These are phyloP conservation scores for Aurifilum marmelostoma DNA, from an alignment of 2,329 filamentous ascomycete species.

Conservation along the genomic window DNA sequence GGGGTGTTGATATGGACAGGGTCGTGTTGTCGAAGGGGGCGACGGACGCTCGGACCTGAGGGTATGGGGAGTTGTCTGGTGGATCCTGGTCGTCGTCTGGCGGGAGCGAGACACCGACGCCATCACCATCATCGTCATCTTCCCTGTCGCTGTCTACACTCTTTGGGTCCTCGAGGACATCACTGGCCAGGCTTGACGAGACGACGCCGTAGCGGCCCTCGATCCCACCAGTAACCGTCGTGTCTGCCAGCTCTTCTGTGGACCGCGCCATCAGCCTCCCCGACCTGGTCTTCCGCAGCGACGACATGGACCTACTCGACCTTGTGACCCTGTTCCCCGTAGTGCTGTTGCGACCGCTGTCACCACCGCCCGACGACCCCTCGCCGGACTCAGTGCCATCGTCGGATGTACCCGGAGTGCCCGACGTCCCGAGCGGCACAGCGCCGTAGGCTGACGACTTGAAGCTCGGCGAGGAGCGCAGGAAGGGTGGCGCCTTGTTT, in stretches of 20 bases:
- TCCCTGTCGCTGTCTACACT: constrained; percentile 41
- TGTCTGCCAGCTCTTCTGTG: constrained; percentile 56
- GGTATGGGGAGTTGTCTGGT: constrained; percentile 73
- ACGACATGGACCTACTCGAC: constrained; percentile 22
- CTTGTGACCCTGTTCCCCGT: not conserved
- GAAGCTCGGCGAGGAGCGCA: constrained; percentile 39
- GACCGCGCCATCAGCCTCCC: constrained; percentile 31
- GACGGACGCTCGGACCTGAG: constrained; percentile 80
- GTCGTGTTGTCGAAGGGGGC: constrained; percentile 73
- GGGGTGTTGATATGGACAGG: constrained; percentile 83
- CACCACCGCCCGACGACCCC: constrained; percentile 23
- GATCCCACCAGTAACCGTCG: constrained; percentile 55
- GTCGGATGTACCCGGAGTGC: constrained; percentile 17
- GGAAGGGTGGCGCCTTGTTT: constrained; percentile 35
- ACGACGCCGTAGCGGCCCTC: constrained; percentile 58
- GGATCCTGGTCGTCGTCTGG: constrained; percentile 54
- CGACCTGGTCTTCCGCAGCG: constrained; percentile 21
- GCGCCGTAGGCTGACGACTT: constrained; percentile 40
- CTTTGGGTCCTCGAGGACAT: constrained; percentile 48
- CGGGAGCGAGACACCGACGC: constrained; percentile 40
- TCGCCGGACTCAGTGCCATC: constrained; percentile 23
- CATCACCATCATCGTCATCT: constrained; percentile 36
- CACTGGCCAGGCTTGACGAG: constrained; percentile 51
- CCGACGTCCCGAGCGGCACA: constrained; percentile 32
- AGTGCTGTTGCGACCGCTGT: not conserved